Base-by-base conservation (phyloP, 176 grass and related monocot genomes). In the Rhynchospora pubera region DNA sequence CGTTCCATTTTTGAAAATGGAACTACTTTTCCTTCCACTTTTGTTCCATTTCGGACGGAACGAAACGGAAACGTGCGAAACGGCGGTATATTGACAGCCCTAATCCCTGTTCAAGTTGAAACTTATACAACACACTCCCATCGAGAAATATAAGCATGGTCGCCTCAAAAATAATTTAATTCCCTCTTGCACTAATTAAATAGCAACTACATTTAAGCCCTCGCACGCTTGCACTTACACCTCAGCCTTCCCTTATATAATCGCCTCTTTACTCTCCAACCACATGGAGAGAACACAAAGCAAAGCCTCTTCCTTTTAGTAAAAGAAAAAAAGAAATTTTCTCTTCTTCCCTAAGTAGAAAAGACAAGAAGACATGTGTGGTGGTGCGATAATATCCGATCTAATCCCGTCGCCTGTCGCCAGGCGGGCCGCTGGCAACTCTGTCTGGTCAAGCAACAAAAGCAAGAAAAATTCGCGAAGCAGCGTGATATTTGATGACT, bases 351-450 rank as follows among this genome's bases (percentile, higher is more conserved):
- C 2, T 19, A 46, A 42, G 18, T 32, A 77, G 48, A 78, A 50
- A 63, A 28, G 9, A 78, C 23, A 56, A 83, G 2, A 77, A 13
- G 19, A 85, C 65, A 95, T 96, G 90, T 92, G 90, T 43, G 93
- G 93, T 46, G 93, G 93, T 61, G 93, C 93, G 78, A 92, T 96
- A 57, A 85, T 96, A 50, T 61, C 90, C 11, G 79, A 90, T 58
- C 68, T 92, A 45, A 96, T 89, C 69, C 87, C 85, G 59, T 26
- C 82, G 45, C 61, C 80, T 59, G 69, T 71, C 44, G 43, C 71
- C 71, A 90, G 84, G 79, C 80, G 58, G 79, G 85, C 28, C 21
- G 64, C 75, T 7, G 74, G 44, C 73, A 83, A 64, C 50, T 76
- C 30, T 77, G 66, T 85, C 62, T 82, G 60, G 86, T 26, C 15